Evolutionary conservation across 768 basidiomycete species (phyloP).

Genomic region (Tricholoma flavovirens): DNA sequence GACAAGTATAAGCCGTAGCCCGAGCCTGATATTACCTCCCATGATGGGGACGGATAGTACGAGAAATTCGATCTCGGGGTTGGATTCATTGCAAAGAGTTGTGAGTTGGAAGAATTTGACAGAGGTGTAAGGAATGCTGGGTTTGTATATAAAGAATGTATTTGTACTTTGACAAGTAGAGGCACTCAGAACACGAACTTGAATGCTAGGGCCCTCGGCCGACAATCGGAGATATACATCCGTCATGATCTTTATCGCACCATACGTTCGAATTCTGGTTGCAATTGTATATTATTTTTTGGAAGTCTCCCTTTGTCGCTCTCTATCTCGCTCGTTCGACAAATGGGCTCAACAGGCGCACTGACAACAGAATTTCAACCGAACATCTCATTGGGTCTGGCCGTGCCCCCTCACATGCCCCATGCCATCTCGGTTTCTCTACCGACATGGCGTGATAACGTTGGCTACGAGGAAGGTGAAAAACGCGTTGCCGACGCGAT

Average conservation of each 20-base stretch:
- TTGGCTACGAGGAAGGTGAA: conserved; percentile 88
- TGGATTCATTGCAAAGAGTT: conserved; percentile 14
- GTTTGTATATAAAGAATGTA: neutral
- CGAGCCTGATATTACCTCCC: conserved; percentile 27
- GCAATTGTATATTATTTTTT: neutral
- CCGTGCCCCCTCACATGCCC: conserved; percentile 63
- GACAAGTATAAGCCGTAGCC: conserved; percentile 29
- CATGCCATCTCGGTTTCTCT: conserved; percentile 96
- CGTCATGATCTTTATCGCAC: too few relatives aligned
- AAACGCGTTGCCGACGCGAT: conserved; percentile 71
- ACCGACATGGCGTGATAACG: conserved; percentile 87
- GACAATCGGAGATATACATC: too few relatives aligned
- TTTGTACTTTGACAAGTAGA: neutral
- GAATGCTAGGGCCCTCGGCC: too few relatives aligned
- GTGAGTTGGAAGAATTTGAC: neutral
- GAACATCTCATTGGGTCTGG: conserved; percentile 37
- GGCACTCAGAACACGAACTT: too few relatives aligned
- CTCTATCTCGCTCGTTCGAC: neutral
- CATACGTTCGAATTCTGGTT: too few relatives aligned
- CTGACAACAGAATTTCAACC: conserved; percentile 4
- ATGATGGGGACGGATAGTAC: conserved; percentile 19
- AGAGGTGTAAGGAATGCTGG: neutral
- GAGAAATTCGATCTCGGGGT: conserved; percentile 17
- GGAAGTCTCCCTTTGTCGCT: neutral
- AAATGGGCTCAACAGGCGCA: conserved; percentile 12